Percentiles rank a stretch among this genome's conserved stretches.
Conservation (phyloP, 2,329 filamentous ascomycete species). For the Hymenotorrendiella dingleyae region DNA sequence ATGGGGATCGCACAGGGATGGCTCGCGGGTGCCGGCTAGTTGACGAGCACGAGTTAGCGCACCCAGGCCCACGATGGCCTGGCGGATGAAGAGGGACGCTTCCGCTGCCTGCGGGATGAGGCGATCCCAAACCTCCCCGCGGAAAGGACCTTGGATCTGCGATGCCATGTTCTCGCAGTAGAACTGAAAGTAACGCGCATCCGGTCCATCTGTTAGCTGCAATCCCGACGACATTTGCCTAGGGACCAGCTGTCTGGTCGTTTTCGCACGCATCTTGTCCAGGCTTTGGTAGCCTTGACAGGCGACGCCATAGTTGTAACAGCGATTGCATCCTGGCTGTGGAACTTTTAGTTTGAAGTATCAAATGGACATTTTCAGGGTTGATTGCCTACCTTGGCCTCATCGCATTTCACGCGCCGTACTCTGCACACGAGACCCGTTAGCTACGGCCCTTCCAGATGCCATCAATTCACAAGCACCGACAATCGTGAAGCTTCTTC, state of each 20-base stretch:
- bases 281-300: slow-evolving; percentile 13
- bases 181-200: slow-evolving; percentile 5
- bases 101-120: slow-evolving; percentile 8
- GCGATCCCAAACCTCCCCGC: slow-evolving; percentile 4
- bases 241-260: neutral
- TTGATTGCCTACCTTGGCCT: too few species aligned
- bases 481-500: too few species aligned
- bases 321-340: slow-evolving; percentile 7
- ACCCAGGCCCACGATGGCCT: slow-evolving; percentile 9
- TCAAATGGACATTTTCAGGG: too few species aligned
- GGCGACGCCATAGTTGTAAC: slow-evolving; percentile 3
- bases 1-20: neutral
- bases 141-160: slow-evolving; percentile 5
- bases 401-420: slow-evolving; percentile 13
- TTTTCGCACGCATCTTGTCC: too few species aligned
- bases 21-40: slow-evolving; percentile 14
- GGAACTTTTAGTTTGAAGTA: too few species aligned
- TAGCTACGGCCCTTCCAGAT: too few species aligned
- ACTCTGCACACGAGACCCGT: too few species aligned
- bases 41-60: slow-evolving; percentile 7
- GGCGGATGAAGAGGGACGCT: slow-evolving; percentile 1
- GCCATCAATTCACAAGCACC: too few species aligned
- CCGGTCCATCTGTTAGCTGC: slow-evolving; percentile 1
- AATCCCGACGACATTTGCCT: neutral
- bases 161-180: slow-evolving; percentile 4